A percentile compares a stretch with the other conserved stretches of the same genome.
Conservation (phyloP, 2,329 filamentous ascomycete species). For the Rachicladosporium sp. region DNA sequence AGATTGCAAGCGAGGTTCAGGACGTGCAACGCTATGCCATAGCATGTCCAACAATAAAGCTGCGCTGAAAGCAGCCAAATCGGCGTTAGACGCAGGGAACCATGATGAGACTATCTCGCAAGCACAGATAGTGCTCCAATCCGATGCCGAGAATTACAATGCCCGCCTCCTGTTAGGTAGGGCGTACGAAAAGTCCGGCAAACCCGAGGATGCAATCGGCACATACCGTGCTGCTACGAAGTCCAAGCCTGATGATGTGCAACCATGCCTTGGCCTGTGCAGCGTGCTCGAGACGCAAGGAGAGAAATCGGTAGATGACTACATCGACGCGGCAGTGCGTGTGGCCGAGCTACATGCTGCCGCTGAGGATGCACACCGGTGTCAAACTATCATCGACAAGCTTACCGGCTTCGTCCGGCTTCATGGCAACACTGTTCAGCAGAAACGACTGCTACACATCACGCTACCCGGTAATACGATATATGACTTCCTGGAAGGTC, state of each 20-base stretch:
- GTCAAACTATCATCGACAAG: conserved; percentile 60
- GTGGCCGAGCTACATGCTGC: conserved; percentile 64
- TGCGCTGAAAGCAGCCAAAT: conserved; percentile 67
- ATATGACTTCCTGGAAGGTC: conserved; percentile 72
- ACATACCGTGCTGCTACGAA: conserved; percentile 62
- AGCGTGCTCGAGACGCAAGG: conserved; percentile 74
- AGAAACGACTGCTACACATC: conserved; percentile 62
- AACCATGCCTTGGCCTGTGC: conserved; percentile 82
- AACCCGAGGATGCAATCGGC: conserved; percentile 59
- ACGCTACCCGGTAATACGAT: conserved; percentile 70
- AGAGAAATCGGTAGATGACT: conserved; percentile 55
- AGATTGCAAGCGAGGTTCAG: too few relatives aligned
- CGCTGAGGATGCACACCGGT: conserved; percentile 46
- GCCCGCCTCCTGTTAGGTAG: conserved; percentile 82
- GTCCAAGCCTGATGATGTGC: conserved; percentile 62
- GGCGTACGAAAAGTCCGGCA: conserved; percentile 64
- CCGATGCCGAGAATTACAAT: conserved; percentile 70
- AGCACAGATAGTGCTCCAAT: conserved; percentile 55
- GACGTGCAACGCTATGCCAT: neutral
- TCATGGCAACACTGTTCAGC: conserved; percentile 59
- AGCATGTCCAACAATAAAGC: conserved; percentile 47
- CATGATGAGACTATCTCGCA: conserved; percentile 64
- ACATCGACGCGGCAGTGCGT: conserved; percentile 59
- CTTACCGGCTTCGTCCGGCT: conserved; percentile 62
- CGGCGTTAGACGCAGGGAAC: conserved; percentile 64